Evolutionary conservation across 345 rosid genomes (phyloP).

Genomic region (Salix udensis): DNA sequence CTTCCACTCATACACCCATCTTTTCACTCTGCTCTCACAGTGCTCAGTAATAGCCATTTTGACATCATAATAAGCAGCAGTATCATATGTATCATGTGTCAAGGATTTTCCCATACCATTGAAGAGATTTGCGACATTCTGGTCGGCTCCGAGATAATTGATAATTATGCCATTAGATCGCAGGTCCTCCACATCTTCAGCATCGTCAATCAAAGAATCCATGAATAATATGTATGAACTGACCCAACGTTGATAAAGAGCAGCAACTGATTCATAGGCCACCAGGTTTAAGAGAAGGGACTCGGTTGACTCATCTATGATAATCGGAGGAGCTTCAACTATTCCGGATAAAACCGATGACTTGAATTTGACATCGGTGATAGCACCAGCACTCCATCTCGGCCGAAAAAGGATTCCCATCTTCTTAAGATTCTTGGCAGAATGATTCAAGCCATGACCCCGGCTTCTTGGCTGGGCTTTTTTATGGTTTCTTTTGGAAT

Average conservation of each 20-base stretch:
- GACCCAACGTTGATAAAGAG: background rate
- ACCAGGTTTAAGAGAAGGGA: constrained; percentile 2
- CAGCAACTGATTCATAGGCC: constrained; percentile 19
- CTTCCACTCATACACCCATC: background rate
- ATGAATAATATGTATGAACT: constrained; percentile 17
- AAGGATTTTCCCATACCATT: constrained; percentile 7
- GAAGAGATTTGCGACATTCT: constrained; percentile 12
- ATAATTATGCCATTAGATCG: constrained; percentile 5
- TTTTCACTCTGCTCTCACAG: background rate
- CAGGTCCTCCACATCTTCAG: constrained; percentile 18
- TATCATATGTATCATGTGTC: constrained; percentile 9
- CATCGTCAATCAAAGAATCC: constrained; percentile 17
- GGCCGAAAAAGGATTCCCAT: background rate
- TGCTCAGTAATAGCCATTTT: background rate
- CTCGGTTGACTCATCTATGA: constrained; percentile 14
- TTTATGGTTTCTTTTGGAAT: too few species aligned
- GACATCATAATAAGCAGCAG: background rate
- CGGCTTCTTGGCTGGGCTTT: too few species aligned
- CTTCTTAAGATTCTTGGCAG: background rate
- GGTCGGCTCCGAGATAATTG: constrained; percentile 15
- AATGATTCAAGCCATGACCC: background rate
- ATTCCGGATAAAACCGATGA: background rate
- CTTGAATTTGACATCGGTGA: background rate
- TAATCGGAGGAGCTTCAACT: constrained; percentile 15
- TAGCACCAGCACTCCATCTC: background rate